Percentiles rank a stretch among this genome's conserved stretches.
These are phyloP conservation scores for Sicyos baderoa DNA, from an alignment of 306 rosid genomes.

Conservation along the genomic window DNA sequence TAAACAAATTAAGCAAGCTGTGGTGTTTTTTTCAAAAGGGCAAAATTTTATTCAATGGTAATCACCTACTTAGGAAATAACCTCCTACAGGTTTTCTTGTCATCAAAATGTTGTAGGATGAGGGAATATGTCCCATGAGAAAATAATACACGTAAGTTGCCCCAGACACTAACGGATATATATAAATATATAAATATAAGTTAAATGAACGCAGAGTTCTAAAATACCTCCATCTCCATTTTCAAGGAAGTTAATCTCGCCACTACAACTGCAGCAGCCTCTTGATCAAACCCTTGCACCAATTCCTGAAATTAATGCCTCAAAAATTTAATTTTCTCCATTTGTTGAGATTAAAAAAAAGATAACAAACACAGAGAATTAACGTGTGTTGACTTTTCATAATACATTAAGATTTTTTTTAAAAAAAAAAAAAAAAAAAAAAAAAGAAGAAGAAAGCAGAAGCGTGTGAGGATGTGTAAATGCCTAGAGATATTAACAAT, in stretches of 20 bases:
- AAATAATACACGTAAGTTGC: too few species aligned
- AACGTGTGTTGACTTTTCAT: neutral
- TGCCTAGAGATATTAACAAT: neutral
- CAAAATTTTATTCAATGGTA: neutral
- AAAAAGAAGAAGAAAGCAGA: neutral
- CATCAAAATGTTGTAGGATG: too few species aligned
- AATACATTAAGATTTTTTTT: neutral
- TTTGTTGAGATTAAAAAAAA: neutral
- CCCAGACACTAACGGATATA: too few species aligned
- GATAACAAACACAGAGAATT: slow-evolving; percentile 12
- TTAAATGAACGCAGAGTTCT: slow-evolving; percentile 11
- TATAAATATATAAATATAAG: too few species aligned
- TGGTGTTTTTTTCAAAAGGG: neutral
- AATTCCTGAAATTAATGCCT: slow-evolving; percentile 51
- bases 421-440: neutral
- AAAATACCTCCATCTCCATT: slow-evolving; percentile 86
- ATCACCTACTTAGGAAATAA: too few species aligned
- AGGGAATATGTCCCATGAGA: too few species aligned
- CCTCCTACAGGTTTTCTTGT: too few species aligned
- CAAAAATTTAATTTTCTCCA: slow-evolving; percentile 18
- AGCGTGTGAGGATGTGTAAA: neutral
- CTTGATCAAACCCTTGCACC: slow-evolving; percentile 96
- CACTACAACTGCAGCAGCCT: slow-evolving; percentile 95
- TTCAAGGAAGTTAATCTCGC: slow-evolving; percentile 79
- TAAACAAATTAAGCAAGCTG: neutral